Evolutionary conservation across 176 grass and related monocot genomes (phyloP), one percentile per base, ranked within the genome.

Genomic region (Alopecurus myosuroides): DNA sequence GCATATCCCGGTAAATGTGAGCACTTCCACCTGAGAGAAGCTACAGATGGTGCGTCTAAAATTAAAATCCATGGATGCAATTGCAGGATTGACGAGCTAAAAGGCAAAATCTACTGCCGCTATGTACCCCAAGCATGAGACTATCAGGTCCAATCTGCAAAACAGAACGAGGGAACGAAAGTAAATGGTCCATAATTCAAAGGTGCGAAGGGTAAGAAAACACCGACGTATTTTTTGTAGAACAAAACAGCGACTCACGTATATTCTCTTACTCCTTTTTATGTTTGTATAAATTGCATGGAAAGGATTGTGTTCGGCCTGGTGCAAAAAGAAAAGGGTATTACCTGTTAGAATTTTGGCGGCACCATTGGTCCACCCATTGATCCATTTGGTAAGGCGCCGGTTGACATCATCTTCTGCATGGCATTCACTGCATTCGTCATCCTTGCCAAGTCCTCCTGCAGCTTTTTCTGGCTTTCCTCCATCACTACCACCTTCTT

Each of bases 401-500:
- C 7, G 28, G 44, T 49, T 19, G 70, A 68, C 79, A 81, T 81
- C 79, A 69, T 69, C n/a, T 68, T 52, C 30, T 81, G 77, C 76
- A 72, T 58, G 50, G 50, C 76, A 23, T 36, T 74, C 55, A 74
- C 71, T 82, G 76, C 55, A 4, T 55, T 44, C 28, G 22, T 85
- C 85, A 90, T 77, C 12, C 30, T 81, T 20, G 66, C 48, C 68
- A 83, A 85, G 68, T 88, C 72, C 37, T 81, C 65, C 70, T 86
- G 73, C 88, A 90, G 70, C 56, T 74, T 87, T 78, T 80, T 80
- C 51, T 94, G 84, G 18, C 64, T 78, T 88, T 76, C 83, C 74
- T 94, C 86, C 88, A 88, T 88, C 29, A 61, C 68, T 13, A 86
- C 60, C 26, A 91, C 86, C 62, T 94, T 90, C 44, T 88, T 81